These are phyloP conservation scores for Tuber aestivum DNA, from an alignment of 495 filamentous ascomycete genomes.

Conservation along the genomic window DNA sequence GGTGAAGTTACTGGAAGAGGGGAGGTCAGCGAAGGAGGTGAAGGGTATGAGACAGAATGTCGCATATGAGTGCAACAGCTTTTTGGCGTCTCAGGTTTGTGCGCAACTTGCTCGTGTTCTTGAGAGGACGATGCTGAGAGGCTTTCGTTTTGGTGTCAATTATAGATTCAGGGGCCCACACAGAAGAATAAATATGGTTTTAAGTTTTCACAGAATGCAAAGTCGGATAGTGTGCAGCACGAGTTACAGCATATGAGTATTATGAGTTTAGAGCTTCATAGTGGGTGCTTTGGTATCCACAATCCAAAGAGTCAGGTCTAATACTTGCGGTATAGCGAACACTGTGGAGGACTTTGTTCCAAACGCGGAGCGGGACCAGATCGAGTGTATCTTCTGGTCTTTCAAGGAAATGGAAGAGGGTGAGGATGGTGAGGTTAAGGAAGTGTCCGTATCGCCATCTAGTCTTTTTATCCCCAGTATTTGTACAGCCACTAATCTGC, in stretches of 20 bases:
- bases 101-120: neutral
- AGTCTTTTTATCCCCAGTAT: neutral
- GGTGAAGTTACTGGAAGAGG: constrained; percentile 56
- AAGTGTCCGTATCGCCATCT: constrained; percentile 38
- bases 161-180: constrained; percentile 81
- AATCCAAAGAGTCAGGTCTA: neutral
- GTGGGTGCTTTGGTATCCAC: constrained; percentile 12
- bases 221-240: constrained; percentile 70
- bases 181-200: constrained; percentile 78
- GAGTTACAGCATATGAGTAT: constrained; percentile 93
- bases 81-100: constrained; percentile 30
- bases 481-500: constrained; percentile 38
- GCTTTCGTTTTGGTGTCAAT: neutral
- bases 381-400: constrained; percentile 89
- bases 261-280: constrained; percentile 90
- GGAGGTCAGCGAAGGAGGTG: constrained; percentile 37
- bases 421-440: constrained; percentile 50
- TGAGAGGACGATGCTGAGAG: constrained; percentile 11
- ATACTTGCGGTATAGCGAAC: constrained; percentile 53
- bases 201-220: constrained; percentile 75
- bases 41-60: constrained; percentile 9
- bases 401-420: constrained; percentile 62
- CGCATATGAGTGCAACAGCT: neutral
- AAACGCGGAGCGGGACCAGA: constrained; percentile 83
- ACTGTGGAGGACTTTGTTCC: constrained; percentile 72